Evolutionary conservation across 2,329 filamentous ascomycete genomes (phyloP).

Genomic region (Cercospora zeae-maydis): DNA sequence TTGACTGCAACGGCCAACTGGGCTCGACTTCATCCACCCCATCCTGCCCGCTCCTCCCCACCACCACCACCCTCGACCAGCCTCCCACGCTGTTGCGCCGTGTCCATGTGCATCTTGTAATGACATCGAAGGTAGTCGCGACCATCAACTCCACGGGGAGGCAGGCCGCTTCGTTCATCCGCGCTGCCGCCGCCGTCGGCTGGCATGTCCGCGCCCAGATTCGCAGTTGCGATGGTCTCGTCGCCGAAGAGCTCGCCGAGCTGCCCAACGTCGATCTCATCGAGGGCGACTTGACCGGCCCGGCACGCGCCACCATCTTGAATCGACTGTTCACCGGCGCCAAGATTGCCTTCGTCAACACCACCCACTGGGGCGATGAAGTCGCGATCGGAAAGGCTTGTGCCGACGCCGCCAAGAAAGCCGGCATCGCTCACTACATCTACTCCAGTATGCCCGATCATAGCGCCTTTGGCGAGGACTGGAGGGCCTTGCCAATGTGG

Average conservation of each 20-base stretch:
- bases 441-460: slow-evolving; percentile 98
- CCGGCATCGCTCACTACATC: slow-evolving; percentile 83
- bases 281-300: slow-evolving; percentile 59
- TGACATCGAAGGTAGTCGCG: slow-evolving; percentile 70
- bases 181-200: slow-evolving; percentile 88
- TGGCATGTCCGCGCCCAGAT: slow-evolving; percentile 92
- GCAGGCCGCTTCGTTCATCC: slow-evolving; percentile 91
- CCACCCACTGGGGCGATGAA: slow-evolving; percentile 94
- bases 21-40: not conserved
- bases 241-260: slow-evolving; percentile 77
- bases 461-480: slow-evolving; percentile 68
- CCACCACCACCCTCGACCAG: not conserved
- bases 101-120: slow-evolving; percentile 27
- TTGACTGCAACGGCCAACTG: not conserved
- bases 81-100: not conserved
- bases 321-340: slow-evolving; percentile 64
- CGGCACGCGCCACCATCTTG: slow-evolving; percentile 31
- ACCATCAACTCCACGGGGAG: slow-evolving; percentile 94
- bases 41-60: not conserved
- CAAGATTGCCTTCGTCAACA: slow-evolving; percentile 94
- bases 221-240: slow-evolving; percentile 78
- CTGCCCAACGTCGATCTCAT: slow-evolving; percentile 77
- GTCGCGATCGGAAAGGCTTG: slow-evolving; percentile 81
- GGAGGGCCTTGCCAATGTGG: slow-evolving; percentile 87
- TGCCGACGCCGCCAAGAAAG: slow-evolving; percentile 82